A percentile compares a stretch with the other conserved stretches of the same genome.
phyloP scores from a whole-genome alignment of 2,329 filamentous ascomycete genomes.

The Neonectria coccinea region DNA sequence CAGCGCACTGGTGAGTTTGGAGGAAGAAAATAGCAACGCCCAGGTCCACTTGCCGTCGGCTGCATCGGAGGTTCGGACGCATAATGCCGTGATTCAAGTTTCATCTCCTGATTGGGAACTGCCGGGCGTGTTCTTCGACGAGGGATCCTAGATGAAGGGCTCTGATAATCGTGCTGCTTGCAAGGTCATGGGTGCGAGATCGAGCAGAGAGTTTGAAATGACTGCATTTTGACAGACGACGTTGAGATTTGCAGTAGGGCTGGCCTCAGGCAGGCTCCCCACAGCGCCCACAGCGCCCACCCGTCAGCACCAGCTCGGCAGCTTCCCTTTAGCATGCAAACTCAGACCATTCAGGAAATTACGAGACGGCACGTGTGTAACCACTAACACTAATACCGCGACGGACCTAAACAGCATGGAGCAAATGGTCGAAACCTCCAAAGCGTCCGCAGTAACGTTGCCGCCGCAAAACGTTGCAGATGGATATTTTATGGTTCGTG shows the following conservation, averaged over 20 bases:
- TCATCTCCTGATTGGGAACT: conserved; percentile 22
- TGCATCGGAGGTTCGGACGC: conserved; percentile 18
- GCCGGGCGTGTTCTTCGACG: conserved; percentile 21
- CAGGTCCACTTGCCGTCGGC: conserved; percentile 20
- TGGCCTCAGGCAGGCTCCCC: conserved; percentile 9
- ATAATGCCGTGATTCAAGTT: conserved; percentile 25
- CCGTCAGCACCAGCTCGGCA: not conserved
- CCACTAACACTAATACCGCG: not conserved
- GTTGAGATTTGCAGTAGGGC: conserved; percentile 24
- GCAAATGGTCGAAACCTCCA: not conserved
- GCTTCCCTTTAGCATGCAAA: conserved; percentile 8
- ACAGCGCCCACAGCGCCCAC: not conserved
- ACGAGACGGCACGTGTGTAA: conserved; percentile 16
- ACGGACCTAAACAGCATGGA: conserved; percentile 4
- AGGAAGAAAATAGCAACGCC: conserved; percentile 16
- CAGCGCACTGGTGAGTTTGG: conserved; percentile 25
- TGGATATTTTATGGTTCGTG: conserved; percentile 17
- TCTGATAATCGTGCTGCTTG: conserved; percentile 7
- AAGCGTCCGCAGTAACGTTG: conserved; percentile 1
- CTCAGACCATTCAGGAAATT: conserved; percentile 13
- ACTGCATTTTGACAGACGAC: conserved; percentile 27
- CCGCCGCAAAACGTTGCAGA: conserved; percentile 1
- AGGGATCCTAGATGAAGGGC: conserved; percentile 23
- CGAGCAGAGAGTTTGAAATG: conserved; percentile 11
- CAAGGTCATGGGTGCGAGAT: conserved; percentile 22